Conservation (phyloP, 202 grass and related monocot species). For the Musa balbisiana region DNA sequence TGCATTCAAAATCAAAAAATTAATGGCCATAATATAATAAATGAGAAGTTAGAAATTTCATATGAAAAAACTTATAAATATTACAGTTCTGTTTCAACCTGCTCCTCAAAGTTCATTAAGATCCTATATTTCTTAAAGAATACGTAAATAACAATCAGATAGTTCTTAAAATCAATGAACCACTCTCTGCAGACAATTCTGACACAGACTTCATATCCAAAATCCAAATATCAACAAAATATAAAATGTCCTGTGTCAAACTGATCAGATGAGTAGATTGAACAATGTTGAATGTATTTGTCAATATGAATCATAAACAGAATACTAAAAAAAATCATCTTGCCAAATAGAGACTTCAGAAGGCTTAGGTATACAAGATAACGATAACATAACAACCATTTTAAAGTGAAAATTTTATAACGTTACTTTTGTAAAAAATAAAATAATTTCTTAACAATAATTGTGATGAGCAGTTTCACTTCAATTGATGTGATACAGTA, state of each 20-base stretch:
- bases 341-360: background rate
- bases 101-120: background rate
- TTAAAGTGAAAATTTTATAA: background rate
- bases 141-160: background rate
- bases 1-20: slow-evolving; percentile 46
- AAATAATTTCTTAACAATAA: background rate
- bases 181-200: no score
- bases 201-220: no score
- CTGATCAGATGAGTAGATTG: background rate
- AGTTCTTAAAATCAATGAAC: no score
- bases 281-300: background rate
- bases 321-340: no score
- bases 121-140: background rate
- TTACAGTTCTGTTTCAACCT: background rate
- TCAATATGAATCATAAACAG: no score
- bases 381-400: background rate
- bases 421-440: no score
- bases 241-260: background rate
- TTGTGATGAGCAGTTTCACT: background rate
- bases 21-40: slow-evolving; percentile 11
- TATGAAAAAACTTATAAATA: background rate
- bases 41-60: slow-evolving; percentile 31
- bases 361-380: background rate
- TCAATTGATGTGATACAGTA: background rate
- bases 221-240: no score